phyloP scores from a whole-genome alignment of 192 early-diverging fungal species.

The Backusella mclennaniae region DNA sequence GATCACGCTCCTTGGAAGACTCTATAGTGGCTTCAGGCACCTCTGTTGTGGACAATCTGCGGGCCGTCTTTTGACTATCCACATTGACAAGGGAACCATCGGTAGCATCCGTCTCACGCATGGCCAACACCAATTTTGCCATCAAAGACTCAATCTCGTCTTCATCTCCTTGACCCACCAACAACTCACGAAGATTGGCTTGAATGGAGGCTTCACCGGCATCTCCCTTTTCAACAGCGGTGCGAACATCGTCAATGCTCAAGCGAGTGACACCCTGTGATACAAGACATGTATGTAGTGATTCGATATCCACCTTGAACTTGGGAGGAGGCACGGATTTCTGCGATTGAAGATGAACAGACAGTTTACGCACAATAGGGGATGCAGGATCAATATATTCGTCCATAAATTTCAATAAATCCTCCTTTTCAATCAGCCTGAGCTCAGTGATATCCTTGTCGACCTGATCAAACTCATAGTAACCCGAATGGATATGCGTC shows the following conservation, averaged over 20 bases:
- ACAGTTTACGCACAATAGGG: constrained; percentile 55
- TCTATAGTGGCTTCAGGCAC: neutral
- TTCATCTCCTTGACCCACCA: constrained; percentile 37
- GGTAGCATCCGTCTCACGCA: constrained; percentile 16
- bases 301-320: constrained; percentile 39
- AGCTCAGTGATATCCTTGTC: constrained; percentile 63
- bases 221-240: constrained; percentile 30
- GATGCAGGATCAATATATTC: constrained; percentile 55
- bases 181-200: constrained; percentile 23
- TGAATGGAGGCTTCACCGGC: constrained; percentile 22
- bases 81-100: constrained; percentile 34
- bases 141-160: constrained; percentile 26
- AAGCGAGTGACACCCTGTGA: constrained; percentile 25
- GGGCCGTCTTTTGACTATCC: constrained; percentile 26
- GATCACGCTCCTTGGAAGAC: constrained; percentile 13
- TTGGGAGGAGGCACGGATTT: constrained; percentile 19
- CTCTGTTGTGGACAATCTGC: constrained; percentile 17
- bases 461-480: constrained; percentile 85
- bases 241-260: constrained; percentile 27
- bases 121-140: constrained; percentile 25
- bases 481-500: constrained; percentile 70
- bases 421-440: constrained; percentile 39
- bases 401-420: constrained; percentile 61
- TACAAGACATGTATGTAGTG: constrained; percentile 36
- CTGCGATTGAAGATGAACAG: constrained; percentile 65